Conservation (phyloP, 2,329 filamentous ascomycete genomes). For the Penicillium sp. region DNA sequence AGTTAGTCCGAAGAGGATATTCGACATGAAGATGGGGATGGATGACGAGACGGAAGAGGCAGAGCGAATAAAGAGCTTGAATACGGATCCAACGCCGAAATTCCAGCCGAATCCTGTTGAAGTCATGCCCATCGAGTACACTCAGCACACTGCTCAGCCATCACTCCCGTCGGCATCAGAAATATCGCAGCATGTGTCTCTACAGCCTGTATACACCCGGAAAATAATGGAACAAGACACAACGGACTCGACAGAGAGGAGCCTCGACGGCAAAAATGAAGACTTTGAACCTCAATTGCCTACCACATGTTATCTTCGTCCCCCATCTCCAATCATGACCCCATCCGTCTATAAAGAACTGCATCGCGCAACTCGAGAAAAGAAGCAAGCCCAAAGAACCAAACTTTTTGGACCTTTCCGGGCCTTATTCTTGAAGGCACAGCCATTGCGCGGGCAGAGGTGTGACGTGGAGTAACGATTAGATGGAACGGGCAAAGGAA, state of each 20-base stretch:
- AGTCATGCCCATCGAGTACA: neutral
- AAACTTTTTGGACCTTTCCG: conserved; percentile 1
- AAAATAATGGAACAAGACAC: neutral
- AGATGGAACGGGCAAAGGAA: neutral
- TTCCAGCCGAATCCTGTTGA: neutral
- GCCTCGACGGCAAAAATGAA: neutral
- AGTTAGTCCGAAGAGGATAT: neutral
- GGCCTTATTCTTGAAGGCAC: neutral
- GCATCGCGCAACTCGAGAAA: conserved; percentile 3
- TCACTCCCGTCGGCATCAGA: neutral
- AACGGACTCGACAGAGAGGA: neutral
- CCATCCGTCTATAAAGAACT: conserved; percentile 6
- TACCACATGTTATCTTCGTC: neutral
- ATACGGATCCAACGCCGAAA: neutral
- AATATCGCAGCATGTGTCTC: neutral
- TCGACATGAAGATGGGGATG: conserved; percentile 12
- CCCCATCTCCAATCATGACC: conserved; percentile 8
- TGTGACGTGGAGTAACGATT: neutral
- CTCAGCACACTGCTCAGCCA: neutral
- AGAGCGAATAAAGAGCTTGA: neutral
- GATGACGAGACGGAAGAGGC: neutral
- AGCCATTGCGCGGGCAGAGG: neutral
- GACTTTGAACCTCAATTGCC: neutral
- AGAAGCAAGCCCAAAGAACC: neutral
- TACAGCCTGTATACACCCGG: neutral